Evolutionary conservation across 768 basidiomycete species (phyloP).

Genomic region (Leccinum incarnatum): DNA sequence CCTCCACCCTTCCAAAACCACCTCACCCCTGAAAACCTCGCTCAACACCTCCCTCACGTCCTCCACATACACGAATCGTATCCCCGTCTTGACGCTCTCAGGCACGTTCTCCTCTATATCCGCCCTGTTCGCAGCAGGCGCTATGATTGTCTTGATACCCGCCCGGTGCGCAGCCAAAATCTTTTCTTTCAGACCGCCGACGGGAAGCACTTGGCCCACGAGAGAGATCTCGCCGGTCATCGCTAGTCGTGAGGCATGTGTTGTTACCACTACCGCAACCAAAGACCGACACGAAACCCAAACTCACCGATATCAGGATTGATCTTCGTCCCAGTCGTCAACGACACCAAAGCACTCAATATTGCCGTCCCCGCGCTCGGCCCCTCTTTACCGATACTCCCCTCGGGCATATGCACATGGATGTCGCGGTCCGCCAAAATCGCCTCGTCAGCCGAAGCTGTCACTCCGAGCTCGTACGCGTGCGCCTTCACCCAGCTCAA

Average conservation of each 20-base stretch:
- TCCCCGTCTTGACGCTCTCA: constrained; percentile 91
- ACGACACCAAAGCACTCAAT: constrained; percentile 83
- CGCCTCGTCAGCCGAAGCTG: constrained; percentile 63
- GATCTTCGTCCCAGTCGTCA: constrained; percentile 84
- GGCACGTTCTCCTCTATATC: constrained; percentile 99
- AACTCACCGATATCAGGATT: constrained; percentile 82
- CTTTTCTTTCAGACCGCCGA: constrained; percentile 95
- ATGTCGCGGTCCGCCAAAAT: constrained; percentile 85
- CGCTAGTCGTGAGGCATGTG: constrained; percentile 48
- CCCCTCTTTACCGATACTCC: constrained; percentile 91
- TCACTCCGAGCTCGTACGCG: constrained; percentile 86
- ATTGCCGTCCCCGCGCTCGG: constrained; percentile 97
- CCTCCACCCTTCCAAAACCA: constrained; percentile 62
- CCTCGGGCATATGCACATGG: constrained; percentile 97
- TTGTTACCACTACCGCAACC: not conserved
- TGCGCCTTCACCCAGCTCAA: constrained; percentile 92
- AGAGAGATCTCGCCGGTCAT: constrained; percentile 99
- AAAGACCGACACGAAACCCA: not conserved
- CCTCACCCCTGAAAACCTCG: constrained; percentile 75
- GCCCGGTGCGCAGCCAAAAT: constrained; percentile 96
- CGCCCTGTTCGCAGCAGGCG: constrained; percentile 82
- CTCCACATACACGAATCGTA: constrained; percentile 93
- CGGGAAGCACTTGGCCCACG: constrained; percentile 92
- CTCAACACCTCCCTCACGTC: constrained; percentile 86
- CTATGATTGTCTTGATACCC: constrained; percentile 89